Percentiles rank a stretch among this genome's conserved stretches.
These are phyloP conservation scores for Teratosphaeria pseudoeucalypti DNA, from an alignment of 2,329 filamentous ascomycete genomes.

Conservation along the genomic window DNA sequence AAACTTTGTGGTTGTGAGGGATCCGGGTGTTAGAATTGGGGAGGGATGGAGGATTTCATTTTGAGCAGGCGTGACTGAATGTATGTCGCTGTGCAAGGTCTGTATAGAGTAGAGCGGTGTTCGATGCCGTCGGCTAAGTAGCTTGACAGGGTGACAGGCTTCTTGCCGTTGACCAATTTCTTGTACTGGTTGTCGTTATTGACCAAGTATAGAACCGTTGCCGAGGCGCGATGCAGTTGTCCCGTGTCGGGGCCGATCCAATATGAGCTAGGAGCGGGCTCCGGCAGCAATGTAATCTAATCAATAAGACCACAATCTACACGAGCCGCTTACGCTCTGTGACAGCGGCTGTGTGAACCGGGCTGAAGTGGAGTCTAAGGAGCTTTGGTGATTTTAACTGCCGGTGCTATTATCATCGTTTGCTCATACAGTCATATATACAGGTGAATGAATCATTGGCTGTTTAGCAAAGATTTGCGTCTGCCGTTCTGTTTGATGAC, in stretches of 20 bases:
- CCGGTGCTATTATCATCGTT: no score
- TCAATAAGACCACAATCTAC: not conserved
- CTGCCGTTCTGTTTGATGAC: no score
- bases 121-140: not conserved
- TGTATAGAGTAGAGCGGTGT: not conserved
- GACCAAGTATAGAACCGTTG: no score
- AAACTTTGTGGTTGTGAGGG: conserved; percentile 52
- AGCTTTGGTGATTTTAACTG: no score
- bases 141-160: not conserved
- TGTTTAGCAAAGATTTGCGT: no score
- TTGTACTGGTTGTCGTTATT: no score
- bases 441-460: no score
- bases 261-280: not conserved
- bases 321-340: not conserved
- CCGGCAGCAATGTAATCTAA: not conserved
- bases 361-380: no score
- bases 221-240: not conserved
- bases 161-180: no score
- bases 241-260: not conserved
- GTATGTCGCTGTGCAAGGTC: not conserved
- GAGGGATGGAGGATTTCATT: conserved; percentile 56
- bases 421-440: no score
- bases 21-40: conserved; percentile 52
- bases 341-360: no score
- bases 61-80: not conserved